Conservation (phyloP, 495 filamentous ascomycete species). For the Xylaria castorea region DNA sequence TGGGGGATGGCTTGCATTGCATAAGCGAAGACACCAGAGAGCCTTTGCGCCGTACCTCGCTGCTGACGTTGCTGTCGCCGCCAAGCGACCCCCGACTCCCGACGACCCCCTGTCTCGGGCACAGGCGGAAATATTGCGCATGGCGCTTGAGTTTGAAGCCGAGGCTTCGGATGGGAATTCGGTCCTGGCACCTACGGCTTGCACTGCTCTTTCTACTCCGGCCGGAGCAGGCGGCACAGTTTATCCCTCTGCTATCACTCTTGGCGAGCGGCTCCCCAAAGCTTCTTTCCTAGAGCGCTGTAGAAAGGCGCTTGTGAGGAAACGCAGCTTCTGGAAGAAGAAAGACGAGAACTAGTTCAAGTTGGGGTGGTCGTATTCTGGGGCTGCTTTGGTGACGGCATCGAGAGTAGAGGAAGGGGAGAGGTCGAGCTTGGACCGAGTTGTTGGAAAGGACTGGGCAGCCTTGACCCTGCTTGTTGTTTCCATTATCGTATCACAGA, state of each 20-base stretch:
- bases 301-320: slow-evolving; percentile 13
- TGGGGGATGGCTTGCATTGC: slow-evolving; percentile 8
- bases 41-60: neutral
- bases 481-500: neutral
- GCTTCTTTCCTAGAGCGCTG: slow-evolving; percentile 19
- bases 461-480: neutral
- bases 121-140: neutral
- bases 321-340: slow-evolving; percentile 22
- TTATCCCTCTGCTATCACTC: neutral
- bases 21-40: slow-evolving; percentile 14
- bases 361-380: neutral
- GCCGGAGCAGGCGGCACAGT: neutral
- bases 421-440: neutral
- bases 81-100: neutral
- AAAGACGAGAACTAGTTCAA: neutral
- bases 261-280: neutral
- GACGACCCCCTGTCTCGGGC: neutral
- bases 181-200: neutral
- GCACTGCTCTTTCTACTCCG: neutral
- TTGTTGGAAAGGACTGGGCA: neutral
- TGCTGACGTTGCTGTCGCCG: neutral
- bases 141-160: neutral
- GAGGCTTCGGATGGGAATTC: neutral
- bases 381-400: neutral
- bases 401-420: neutral